A percentile compares a stretch with the other conserved stretches of the same genome.
These are phyloP conservation scores for Pseudogymnoascus sp. DNA, from an alignment of 2,329 filamentous ascomycete species.

Conservation along the genomic window DNA sequence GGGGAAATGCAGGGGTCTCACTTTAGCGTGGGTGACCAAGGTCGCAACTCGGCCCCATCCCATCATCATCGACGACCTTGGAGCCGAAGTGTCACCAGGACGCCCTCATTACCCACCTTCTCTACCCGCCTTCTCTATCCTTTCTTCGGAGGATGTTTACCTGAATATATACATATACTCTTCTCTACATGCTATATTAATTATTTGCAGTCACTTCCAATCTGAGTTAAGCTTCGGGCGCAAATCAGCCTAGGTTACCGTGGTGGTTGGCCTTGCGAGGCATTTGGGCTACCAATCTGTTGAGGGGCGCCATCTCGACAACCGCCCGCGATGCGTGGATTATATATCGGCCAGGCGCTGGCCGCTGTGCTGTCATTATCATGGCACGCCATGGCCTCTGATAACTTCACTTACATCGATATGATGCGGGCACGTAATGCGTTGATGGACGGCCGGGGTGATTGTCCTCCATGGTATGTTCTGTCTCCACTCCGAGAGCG, in stretches of 20 bases:
- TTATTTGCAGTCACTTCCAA: background rate
- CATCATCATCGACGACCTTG: constrained; percentile 5
- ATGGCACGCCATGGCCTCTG: constrained; percentile 33
- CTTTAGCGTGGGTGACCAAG: constrained; percentile 4
- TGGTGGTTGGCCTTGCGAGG: background rate
- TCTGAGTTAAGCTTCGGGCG: background rate
- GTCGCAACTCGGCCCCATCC: background rate
- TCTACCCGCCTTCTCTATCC: too few relatives aligned
- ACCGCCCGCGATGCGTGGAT: constrained; percentile 7
- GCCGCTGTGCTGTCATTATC: constrained; percentile 32
- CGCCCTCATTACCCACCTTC: too few relatives aligned
- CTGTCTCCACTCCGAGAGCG: constrained; percentile 8
- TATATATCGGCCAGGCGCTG: constrained; percentile 13
- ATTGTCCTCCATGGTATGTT: constrained; percentile 67
- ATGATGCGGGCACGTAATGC: constrained; percentile 58
- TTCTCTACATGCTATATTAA: background rate
- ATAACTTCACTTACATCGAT: constrained; percentile 52
- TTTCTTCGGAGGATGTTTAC: background rate
- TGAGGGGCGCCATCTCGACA: background rate
- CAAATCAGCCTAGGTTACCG: constrained; percentile 4
- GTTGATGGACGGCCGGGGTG: constrained; percentile 63
- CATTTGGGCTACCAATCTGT: background rate
- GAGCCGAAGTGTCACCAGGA: background rate
- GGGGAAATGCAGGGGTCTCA: background rate
- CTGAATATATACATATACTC: background rate